phyloP scores from a whole-genome alignment of 1,284 basidiomycete species.

The Leccinum angustisporum region DNA sequence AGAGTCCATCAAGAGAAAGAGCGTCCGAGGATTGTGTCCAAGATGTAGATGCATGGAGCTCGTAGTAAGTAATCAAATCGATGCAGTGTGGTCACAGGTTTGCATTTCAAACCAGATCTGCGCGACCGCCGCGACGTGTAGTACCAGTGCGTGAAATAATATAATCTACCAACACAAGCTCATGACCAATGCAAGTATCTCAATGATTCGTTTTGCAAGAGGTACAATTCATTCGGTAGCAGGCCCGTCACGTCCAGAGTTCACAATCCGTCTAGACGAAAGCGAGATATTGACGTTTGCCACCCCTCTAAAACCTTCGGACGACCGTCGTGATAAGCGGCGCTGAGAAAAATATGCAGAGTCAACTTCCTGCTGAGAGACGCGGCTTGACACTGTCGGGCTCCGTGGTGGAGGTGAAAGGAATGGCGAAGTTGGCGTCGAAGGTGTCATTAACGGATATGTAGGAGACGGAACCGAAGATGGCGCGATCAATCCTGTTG shows the following conservation, averaged over 20 bases:
- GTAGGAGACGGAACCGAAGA: conserved; percentile 29
- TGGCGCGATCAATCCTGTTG: conserved; percentile 63
- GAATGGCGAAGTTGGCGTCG: conserved; percentile 22
- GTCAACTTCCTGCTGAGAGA: conserved; percentile 11
- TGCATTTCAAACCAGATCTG: background rate
- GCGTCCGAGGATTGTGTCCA: conserved; percentile 58
- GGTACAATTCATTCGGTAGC: conserved; percentile 18
- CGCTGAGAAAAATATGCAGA: conserved; percentile 5
- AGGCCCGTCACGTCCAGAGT: conserved; percentile 4
- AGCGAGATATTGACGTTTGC: conserved; percentile 8
- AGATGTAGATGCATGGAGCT: conserved; percentile 70
- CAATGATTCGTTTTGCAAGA: background rate
- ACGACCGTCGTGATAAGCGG: conserved; percentile 17
- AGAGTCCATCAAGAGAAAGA: conserved; percentile 70
- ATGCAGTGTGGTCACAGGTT: conserved; percentile 5
- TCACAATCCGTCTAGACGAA: conserved; percentile 21
- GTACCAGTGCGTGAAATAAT: conserved; percentile 3
- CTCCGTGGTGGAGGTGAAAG: conserved; percentile 29
- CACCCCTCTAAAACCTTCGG: conserved; percentile 7
- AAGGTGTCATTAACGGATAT: conserved; percentile 26
- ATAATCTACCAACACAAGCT: conserved; percentile 6
- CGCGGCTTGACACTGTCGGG: conserved; percentile 11
- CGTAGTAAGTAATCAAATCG: background rate
- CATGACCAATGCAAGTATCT: background rate
- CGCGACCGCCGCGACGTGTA: background rate